Percentiles rank a stretch among this genome's conserved stretches.
phyloP scores from a whole-genome alignment of 202 grass and related monocot genomes.

The Saccharum hybrid region DNA sequence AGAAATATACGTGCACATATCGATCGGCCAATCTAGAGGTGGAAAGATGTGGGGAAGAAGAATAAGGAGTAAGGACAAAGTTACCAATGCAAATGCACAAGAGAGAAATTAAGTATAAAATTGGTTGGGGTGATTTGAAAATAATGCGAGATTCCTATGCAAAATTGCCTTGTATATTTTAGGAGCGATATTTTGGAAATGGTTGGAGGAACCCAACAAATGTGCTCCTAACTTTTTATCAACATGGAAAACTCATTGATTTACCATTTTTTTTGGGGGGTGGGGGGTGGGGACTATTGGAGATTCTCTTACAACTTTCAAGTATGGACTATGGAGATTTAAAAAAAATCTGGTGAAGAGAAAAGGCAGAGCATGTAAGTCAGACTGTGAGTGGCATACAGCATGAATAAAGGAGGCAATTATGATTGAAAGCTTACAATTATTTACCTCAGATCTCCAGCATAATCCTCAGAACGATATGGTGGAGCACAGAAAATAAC shows the following conservation, averaged over 20 bases:
- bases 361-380: background rate
- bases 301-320: slow-evolving; percentile 21
- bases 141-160: background rate
- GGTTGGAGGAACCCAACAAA: no score
- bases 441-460: slow-evolving; percentile 68
- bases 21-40: background rate
- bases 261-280: no score
- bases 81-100: background rate
- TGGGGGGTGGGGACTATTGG: background rate
- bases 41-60: background rate
- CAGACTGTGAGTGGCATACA: slow-evolving; percentile 5
- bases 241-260: no score
- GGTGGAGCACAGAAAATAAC: slow-evolving; percentile 95
- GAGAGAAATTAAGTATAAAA: background rate
- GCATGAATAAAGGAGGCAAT: background rate
- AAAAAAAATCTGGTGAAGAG: background rate
- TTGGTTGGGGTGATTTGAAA: background rate
- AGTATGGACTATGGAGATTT: background rate
- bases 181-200: no score
- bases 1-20: no score
- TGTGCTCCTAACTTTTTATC: no score
- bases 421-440: background rate
- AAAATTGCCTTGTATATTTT: background rate
- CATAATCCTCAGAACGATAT: slow-evolving; percentile 77
- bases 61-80: background rate